phyloP scores from a whole-genome alignment of 352 stramenopile genomes.

The Globisporangium mamillatum region DNA sequence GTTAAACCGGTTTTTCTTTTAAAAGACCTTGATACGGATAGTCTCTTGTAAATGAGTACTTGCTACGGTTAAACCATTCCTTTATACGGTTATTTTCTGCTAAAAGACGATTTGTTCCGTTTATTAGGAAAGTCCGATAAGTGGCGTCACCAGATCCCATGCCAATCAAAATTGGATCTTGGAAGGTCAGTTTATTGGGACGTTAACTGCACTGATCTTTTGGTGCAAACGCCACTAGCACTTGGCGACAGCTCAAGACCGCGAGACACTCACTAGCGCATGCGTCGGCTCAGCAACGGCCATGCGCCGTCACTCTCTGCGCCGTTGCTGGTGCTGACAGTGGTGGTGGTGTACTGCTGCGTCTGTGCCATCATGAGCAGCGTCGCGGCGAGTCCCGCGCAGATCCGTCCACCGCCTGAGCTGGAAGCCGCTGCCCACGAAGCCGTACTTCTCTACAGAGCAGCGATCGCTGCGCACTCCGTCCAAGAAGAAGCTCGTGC shows the following conservation, averaged over 20 bases:
- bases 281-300: not conserved
- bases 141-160: too few relatives aligned
- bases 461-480: conserved; percentile 13
- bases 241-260: not conserved
- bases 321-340: not conserved
- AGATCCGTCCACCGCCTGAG: not conserved
- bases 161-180: not conserved
- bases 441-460: conserved; percentile 30
- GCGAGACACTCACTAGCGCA: not conserved
- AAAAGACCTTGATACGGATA: too few relatives aligned
- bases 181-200: not conserved
- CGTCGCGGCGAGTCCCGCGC: not conserved
- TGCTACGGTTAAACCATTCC: too few relatives aligned
- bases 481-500: conserved; percentile 16
- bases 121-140: too few relatives aligned
- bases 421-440: not conserved
- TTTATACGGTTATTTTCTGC: too few relatives aligned
- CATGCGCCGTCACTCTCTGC: not conserved
- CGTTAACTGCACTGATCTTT: not conserved
- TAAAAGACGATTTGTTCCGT: too few relatives aligned
- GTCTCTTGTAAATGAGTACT: too few relatives aligned
- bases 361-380: not conserved
- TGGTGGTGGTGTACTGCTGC: not conserved
- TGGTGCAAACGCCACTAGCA: not conserved
- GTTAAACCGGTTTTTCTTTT: too few relatives aligned